Evolutionary conservation across 179 eudicot genomes (phyloP).

Genomic region (Beta lomatogona): DNA sequence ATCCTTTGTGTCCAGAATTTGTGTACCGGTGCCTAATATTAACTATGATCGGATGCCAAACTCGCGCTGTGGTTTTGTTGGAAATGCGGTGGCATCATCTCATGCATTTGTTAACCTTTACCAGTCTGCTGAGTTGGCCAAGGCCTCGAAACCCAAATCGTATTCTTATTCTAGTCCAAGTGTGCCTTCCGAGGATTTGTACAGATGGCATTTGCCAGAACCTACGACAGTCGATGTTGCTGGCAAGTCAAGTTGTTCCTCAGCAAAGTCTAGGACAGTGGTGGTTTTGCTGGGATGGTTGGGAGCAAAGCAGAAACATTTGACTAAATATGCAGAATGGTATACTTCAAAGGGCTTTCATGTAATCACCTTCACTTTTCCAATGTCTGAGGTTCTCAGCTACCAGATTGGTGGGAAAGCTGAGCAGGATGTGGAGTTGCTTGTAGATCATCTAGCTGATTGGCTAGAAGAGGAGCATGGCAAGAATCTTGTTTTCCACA

Average conservation of each 20-base stretch:
- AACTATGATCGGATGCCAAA: conserved; percentile 30
- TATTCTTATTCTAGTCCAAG: conserved; percentile 38
- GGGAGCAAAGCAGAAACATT: conserved; percentile 96
- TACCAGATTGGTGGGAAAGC: conserved; percentile 93
- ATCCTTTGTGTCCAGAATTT: conserved; percentile 55
- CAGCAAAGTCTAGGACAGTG: conserved; percentile 75
- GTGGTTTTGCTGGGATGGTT: conserved; percentile 95
- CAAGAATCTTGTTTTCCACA: conserved; percentile 89
- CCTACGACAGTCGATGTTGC: conserved; percentile 48
- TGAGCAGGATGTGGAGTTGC: conserved; percentile 75
- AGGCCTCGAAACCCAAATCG: conserved; percentile 51
- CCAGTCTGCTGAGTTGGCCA: conserved; percentile 68
- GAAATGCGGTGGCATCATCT: conserved; percentile 36
- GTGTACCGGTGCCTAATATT: conserved; percentile 59
- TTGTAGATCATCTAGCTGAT: conserved; percentile 75
- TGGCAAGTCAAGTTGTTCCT: conserved; percentile 58
- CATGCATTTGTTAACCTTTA: conserved; percentile 49
- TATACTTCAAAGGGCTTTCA: conserved; percentile 93
- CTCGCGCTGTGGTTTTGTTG: conserved; percentile 10
- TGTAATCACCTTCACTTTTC: conserved; percentile 91
- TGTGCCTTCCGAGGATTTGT: conserved; percentile 60
- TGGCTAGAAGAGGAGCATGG: conserved; percentile 93
- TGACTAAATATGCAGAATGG: conserved; percentile 85
- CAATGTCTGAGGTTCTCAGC: conserved; percentile 86
- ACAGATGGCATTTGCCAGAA: conserved; percentile 91